Evolutionary conservation across 2,329 filamentous ascomycete species (phyloP).

Genomic region (Exophiala alcalophila): DNA sequence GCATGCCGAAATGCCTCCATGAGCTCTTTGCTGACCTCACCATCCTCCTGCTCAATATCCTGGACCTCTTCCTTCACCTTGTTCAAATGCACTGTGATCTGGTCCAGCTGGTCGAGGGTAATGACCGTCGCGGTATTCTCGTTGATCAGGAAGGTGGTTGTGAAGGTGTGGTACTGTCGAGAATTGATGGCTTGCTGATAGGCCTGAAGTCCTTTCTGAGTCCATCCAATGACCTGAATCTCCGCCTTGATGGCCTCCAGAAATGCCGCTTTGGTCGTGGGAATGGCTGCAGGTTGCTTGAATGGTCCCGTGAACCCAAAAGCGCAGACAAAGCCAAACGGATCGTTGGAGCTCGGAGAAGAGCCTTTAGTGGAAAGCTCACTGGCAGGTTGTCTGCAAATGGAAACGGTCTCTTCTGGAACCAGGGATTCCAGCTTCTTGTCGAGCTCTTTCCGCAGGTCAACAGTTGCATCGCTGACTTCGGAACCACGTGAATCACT

Average conservation of each 20-base stretch:
- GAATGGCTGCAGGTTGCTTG: constrained; percentile 10
- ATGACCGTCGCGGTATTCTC: constrained; percentile 18
- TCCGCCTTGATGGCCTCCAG: constrained; percentile 12
- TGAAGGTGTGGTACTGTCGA: constrained; percentile 19
- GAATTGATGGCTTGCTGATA: constrained; percentile 25
- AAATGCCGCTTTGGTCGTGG: constrained; percentile 12
- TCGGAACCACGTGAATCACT: background rate
- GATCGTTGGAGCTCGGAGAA: constrained; percentile 1
- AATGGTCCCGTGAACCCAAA: constrained; percentile 17
- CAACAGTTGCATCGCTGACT: constrained; percentile 3
- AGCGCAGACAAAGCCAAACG: constrained; percentile 19
- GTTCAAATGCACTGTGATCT: constrained; percentile 16
- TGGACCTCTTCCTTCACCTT: constrained; percentile 16
- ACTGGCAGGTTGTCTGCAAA: background rate
- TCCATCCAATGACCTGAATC: constrained; percentile 9
- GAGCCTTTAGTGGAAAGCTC: background rate
- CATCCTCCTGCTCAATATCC: constrained; percentile 11
- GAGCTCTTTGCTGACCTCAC: constrained; percentile 11
- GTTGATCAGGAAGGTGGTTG: constrained; percentile 19
- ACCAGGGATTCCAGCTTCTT: constrained; percentile 10
- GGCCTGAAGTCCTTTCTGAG: constrained; percentile 14
- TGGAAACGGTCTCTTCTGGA: constrained; percentile 4
- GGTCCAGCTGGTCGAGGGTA: constrained; percentile 21
- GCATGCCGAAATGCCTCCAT: constrained; percentile 13
- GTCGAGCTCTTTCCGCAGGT: constrained; percentile 10